Evolutionary conservation across 441 rosid genomes (phyloP).

Genomic region (Monsonia emarginata): DNA sequence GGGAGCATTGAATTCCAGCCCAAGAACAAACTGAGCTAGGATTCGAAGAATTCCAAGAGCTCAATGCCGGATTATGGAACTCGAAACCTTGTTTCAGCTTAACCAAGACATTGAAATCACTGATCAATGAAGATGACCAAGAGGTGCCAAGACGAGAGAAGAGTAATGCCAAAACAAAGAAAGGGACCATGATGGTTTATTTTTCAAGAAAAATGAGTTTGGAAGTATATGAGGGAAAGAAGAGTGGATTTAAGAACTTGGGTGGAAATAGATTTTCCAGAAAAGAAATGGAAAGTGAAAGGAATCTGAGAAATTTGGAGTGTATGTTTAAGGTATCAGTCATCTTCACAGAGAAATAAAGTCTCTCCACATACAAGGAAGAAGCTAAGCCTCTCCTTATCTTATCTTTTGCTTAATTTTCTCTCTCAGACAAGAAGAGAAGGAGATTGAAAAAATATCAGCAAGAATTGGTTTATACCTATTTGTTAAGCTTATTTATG

Average conservation of each 20-base stretch:
- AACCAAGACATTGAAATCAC: slow-evolving; percentile 39
- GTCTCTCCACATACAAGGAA: slow-evolving; percentile 50
- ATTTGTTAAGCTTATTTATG: slow-evolving; percentile 18
- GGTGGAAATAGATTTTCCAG: slow-evolving; percentile 24
- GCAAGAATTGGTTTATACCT: slow-evolving; percentile 13
- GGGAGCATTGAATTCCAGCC: slow-evolving; percentile 28
- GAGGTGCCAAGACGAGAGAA: slow-evolving; percentile 22
- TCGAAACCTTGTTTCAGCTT: slow-evolving; percentile 42
- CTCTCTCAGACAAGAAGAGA: slow-evolving; percentile 22
- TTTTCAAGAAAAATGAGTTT: slow-evolving; percentile 23
- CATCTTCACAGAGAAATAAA: slow-evolving; percentile 30
- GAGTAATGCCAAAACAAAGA: slow-evolving; percentile 34
- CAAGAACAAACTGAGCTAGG: slow-evolving; percentile 39
- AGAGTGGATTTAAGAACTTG: slow-evolving; percentile 28
- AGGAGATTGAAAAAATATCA: slow-evolving; percentile 16
- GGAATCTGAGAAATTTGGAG: slow-evolving; percentile 45
- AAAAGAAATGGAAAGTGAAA: slow-evolving; percentile 36
- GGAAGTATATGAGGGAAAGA: slow-evolving; percentile 34
- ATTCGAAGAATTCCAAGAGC: slow-evolving; percentile 32
- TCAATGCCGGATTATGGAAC: slow-evolving; percentile 34
- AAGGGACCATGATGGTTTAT: slow-evolving; percentile 33
- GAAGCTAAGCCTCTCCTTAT: slow-evolving; percentile 38
- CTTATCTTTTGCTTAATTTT: slow-evolving; percentile 17
- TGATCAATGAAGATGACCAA: slow-evolving; percentile 30
- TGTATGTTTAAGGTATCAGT: slow-evolving; percentile 34